Evolutionary conservation across 192 early-diverging fungal genomes (phyloP), one percentile per base, ranked within the genome.

Genomic region (Powellomyces hirtus): DNA sequence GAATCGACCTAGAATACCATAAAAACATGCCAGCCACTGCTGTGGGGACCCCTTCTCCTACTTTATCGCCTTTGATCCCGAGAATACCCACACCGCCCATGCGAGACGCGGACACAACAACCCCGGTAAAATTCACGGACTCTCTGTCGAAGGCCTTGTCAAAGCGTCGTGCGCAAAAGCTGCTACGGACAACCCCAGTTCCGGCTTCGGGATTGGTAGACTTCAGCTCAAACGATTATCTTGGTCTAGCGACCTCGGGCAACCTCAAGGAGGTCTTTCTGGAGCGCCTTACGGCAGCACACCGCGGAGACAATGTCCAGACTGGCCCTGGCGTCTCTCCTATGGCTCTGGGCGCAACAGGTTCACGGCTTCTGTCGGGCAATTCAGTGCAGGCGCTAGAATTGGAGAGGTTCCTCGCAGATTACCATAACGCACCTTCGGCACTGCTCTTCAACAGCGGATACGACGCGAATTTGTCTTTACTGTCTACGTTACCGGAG

Each of bases 361-460:
- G 92, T 2, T 91, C 89, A 6, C 81, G 92, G 13, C 73, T 92
- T 1, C 70, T 94, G 16, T 83, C 86, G 33, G 92, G 92, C 8
- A 89, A 92, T 67, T 90, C 89, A 1, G 3, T 35, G 4, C 81
- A 78, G 56, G 88, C 86, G 0, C 77, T 85, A n/a, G 60, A 80
- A 18, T 78, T 94, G 2, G 92, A 94, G 71, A 33, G 35, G 3
- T 68, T 57, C 42, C 82, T 94, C 30, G 85, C 89, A 1, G n/a
- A 71, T 0, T 92, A 87, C 67, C 81, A 94, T 65, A 13, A 86
- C 37, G 42, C 83, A 10, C 70, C 79, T 0, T 64, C 79, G 0
- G 90, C 89, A 2, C 71, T 94, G 31, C 75, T 91, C 0, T 92
- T 94, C 71, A 91, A 92, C 73, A 92, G 90, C n/a, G 92, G 92